Evolutionary conservation across 2,329 filamentous ascomycete genomes (phyloP), one percentile per base, ranked within the genome.

Genomic region (Aspergillus quadrilineatus): DNA sequence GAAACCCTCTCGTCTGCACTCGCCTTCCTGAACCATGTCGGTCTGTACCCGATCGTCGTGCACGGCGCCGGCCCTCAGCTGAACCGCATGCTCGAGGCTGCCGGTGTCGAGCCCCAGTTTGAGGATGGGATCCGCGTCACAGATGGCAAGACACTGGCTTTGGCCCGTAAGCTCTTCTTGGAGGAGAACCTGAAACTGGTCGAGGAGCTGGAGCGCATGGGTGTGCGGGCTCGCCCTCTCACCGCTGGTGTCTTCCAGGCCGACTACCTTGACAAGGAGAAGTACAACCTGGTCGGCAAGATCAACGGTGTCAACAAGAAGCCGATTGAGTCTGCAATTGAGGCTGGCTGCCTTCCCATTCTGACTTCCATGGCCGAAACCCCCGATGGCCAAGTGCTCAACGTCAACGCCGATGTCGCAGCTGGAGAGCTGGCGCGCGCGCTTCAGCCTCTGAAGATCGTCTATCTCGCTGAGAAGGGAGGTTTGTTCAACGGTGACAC

Each of bases 401-500:
- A 99, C 70, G 94, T 99, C 73, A 99, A 99, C 69, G 94, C 94
- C 36, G 94, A 99, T 75, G 93, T 97, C 60, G 93, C 93, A 36
- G 94, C 94, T 30, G 92, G 92, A 63, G 93, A 97, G 78, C 82
- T 99, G 59, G 93, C 94, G 26, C 87, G 90, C 58, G 86, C 89
- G 55, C 80, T 99, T 53, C 88, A 97, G 76, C 94, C 94, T 28
- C 80, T 97, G 68, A 99, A 99, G 85, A 93, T 97, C 60, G 92
- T 99, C 58, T 99, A 97, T 73, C 82, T 97, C n/a, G 95, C 92
- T 4, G 94, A 99, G 79, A 97, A 97, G 82, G 94, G 94, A 49
- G 94, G 93, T 6, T 79, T 99, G 34, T 96, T 96, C 77, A 91
- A 97, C 71, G 92, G 92, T 58, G 90, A 96, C 62, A 90, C 88